These are phyloP conservation scores for Ophiosphaerella korrae DNA, from an alignment of 2,329 filamentous ascomycete genomes.

Conservation along the genomic window DNA sequence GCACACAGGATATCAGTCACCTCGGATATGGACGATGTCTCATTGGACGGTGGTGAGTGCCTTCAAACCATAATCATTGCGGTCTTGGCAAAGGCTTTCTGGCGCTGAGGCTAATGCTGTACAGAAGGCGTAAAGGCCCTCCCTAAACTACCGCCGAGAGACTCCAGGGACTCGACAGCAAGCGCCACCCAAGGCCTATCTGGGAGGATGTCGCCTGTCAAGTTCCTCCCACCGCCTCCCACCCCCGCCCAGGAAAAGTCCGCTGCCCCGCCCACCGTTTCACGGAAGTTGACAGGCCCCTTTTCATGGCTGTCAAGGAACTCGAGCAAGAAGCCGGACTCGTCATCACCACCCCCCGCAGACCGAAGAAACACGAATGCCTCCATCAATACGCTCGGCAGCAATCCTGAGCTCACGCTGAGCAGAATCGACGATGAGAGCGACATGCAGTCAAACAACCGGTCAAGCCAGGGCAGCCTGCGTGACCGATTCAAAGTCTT, in stretches of 20 bases:
- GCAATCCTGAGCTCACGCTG: conserved; percentile 80
- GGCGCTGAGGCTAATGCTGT: conserved; percentile 13
- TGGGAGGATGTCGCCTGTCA: conserved; percentile 70
- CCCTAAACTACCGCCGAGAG: conserved; percentile 63
- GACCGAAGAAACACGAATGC: conserved; percentile 75
- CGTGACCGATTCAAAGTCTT: conserved; percentile 54
- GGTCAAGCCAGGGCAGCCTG: conserved; percentile 49
- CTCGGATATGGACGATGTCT: conserved; percentile 67
- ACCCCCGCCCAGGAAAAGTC: conserved; percentile 37
- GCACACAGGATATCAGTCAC: conserved; percentile 61
- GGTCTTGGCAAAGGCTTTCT: too few relatives aligned
- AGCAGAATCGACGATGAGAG: conserved; percentile 71
- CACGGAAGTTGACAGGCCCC: conserved; percentile 75
- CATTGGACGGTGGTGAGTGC: conserved; percentile 63
- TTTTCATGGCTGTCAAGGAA: conserved; percentile 45
- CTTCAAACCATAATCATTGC: conserved; percentile 12
- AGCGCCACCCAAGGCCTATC: conserved; percentile 68
- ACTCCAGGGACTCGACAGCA: conserved; percentile 45
- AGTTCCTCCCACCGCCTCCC: conserved; percentile 47
- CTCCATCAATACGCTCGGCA: conserved; percentile 77
- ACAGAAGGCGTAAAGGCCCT: conserved; percentile 36
- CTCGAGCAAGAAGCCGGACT: conserved; percentile 64
- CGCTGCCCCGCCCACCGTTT: conserved; percentile 35
- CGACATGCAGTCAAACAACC: conserved; percentile 33
- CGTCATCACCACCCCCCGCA: conserved; percentile 59